Conservation (phyloP, 2,329 filamentous ascomycete genomes). For the Colletotrichum sp. region DNA sequence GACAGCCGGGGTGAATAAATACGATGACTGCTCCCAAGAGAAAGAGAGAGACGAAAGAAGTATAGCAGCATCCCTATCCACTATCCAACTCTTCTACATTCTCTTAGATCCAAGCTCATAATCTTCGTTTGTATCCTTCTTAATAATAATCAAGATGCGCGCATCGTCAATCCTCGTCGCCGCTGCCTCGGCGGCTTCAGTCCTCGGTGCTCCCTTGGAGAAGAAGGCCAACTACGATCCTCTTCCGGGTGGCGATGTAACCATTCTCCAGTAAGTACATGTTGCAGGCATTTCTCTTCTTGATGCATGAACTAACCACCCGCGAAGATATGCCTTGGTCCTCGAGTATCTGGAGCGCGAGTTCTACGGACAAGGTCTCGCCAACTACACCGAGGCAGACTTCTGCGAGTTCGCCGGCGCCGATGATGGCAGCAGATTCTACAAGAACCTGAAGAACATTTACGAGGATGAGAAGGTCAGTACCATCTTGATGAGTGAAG, state of each 20-base stretch:
- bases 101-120: neutral
- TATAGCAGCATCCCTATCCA: neutral
- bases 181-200: neutral
- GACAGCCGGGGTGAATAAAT: neutral
- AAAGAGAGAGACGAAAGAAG: neutral
- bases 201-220: slow-evolving; percentile 8
- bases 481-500: neutral
- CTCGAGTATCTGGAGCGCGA: slow-evolving; percentile 64
- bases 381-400: slow-evolving; percentile 58
- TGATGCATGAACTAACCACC: neutral
- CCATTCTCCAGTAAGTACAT: slow-evolving; percentile 35
- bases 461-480: slow-evolving; percentile 54
- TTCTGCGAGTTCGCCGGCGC: slow-evolving; percentile 56
- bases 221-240: slow-evolving; percentile 23
- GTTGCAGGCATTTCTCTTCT: neutral
- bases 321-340: slow-evolving; percentile 44
- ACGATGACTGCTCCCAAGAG: neutral
- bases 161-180: slow-evolving; percentile 7
- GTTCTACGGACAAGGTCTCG: slow-evolving; percentile 66
- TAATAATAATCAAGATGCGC: slow-evolving; percentile 1
- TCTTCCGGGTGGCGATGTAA: slow-evolving; percentile 24
- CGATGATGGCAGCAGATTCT: slow-evolving; percentile 47
- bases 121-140: neutral
- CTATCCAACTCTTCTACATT: neutral
- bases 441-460: slow-evolving; percentile 62